These are phyloP conservation scores for Botryotinia convoluta DNA, from an alignment of 2,329 filamentous ascomycete species.

Conservation along the genomic window DNA sequence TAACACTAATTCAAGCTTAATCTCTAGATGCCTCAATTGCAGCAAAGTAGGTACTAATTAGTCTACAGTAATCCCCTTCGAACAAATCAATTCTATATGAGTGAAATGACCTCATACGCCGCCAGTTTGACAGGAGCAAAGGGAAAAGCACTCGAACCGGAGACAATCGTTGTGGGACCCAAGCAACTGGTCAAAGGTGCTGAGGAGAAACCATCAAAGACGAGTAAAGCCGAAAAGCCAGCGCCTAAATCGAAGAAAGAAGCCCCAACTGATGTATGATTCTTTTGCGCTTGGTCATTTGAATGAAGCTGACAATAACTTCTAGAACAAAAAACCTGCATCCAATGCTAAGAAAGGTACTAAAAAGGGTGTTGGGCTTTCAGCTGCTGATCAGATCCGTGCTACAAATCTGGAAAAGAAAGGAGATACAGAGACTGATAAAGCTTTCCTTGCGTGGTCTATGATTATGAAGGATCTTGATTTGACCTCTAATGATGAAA, in stretches of 20 bases:
- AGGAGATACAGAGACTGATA: constrained; percentile 35
- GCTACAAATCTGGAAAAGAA: constrained; percentile 37
- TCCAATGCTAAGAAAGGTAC: constrained; percentile 33
- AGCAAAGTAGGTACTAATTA: background rate
- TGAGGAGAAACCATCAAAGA: constrained; percentile 33
- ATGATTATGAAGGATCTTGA: constrained; percentile 36
- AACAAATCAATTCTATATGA: constrained; percentile 60
- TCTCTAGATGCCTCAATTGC: background rate
- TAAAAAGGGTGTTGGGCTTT: constrained; percentile 41
- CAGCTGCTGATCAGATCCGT: constrained; percentile 39
- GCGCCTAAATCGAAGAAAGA: constrained; percentile 31
- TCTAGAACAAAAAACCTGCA: constrained; percentile 21
- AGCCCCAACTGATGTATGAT: constrained; percentile 23
- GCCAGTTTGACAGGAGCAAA: constrained; percentile 64
- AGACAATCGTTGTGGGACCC: constrained; percentile 55
- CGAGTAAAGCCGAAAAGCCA: constrained; percentile 24
- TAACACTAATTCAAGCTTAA: background rate
- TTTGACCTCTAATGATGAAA: constrained; percentile 32
- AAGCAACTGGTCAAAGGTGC: constrained; percentile 33
- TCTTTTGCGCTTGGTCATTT: background rate
- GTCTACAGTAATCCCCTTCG: constrained; percentile 35
- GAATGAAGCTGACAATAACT: background rate
- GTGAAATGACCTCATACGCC: constrained; percentile 65
- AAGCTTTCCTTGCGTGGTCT: constrained; percentile 37
- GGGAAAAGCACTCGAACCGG: constrained; percentile 61